These are phyloP conservation scores for Nicotiana obtusifolia DNA, from an alignment of 257 asterid genomes.

Conservation along the genomic window DNA sequence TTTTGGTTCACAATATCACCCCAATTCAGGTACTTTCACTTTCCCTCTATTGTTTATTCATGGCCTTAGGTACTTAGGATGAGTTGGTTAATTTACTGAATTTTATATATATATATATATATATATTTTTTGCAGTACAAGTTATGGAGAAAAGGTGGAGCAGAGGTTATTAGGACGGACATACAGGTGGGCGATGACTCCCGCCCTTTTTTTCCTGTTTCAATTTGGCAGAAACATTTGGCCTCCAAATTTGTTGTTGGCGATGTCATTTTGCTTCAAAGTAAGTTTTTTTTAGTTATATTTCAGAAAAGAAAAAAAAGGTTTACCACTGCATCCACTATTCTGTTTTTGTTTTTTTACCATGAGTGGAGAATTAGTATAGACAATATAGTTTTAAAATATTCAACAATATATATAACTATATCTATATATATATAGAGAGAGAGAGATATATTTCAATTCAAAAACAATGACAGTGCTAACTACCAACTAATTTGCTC, in stretches of 20 bases:
- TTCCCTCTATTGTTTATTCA: neutral
- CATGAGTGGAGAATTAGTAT: neutral
- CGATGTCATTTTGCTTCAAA: conserved; percentile 54
- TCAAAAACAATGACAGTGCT: neutral
- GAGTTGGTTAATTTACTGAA: neutral
- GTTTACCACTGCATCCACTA: neutral
- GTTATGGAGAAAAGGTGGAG: conserved; percentile 42
- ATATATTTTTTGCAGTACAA: conserved; percentile 40
- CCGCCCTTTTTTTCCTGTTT: conserved; percentile 57
- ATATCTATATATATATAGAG: neutral
- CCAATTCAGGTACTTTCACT: conserved; percentile 48
- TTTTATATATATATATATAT: neutral
- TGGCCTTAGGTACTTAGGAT: neutral
- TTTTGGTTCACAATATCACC: conserved; percentile 51
- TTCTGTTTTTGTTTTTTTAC: neutral
- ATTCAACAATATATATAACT: neutral
- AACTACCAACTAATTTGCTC: neutral
- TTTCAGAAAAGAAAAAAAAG: neutral
- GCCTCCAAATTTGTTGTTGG: conserved; percentile 47
- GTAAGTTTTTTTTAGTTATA: conserved; percentile 24
- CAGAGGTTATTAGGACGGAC: conserved; percentile 62
- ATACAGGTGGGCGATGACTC: conserved; percentile 68
- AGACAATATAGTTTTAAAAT: neutral
- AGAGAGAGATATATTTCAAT: too few species aligned
- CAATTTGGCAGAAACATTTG: conserved; percentile 66